Base-by-base conservation (phyloP, 2,329 filamentous ascomycete genomes). In the Rhynchosporium graminicola region DNA sequence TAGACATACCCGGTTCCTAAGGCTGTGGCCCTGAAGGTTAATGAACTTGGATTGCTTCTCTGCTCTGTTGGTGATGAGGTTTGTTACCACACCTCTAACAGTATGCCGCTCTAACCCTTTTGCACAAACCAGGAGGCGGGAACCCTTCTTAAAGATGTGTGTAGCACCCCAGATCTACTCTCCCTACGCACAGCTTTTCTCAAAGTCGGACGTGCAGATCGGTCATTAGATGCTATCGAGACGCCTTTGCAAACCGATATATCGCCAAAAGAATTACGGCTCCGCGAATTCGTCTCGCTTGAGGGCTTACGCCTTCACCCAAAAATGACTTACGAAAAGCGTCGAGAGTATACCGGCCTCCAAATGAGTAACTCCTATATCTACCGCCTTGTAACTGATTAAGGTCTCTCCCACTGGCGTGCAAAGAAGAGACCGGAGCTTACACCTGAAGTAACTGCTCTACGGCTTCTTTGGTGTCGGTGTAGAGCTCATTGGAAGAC, bases 61-160 rank as follows among this genome's bases (percentile, higher is more conserved):
- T 48, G n/a, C 46, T 12, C 46, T 28, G n/a, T 48, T 48, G 46
- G 46, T 48, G 46, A 48, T 48, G 46, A 48, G n/a, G 46, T 48
- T 48, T 48, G 46, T 48, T 48, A 48, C 46, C 28, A 4, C 28
- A 48, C 46, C 12, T 48, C 46, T 48, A 29, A 48, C 46, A 48
- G 5, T 48, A 48, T 48, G n/a, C n/a, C 46, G 8, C 3, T 48
- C 46, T 48, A 48, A 48, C 43, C 5, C 28, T 26, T 48, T 48
- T 29, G 46, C 40, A 13, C 8, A 48, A 48, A 48, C 28, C 46
- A 48, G 46, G 46, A 48, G 46, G 46, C 46, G 6, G 46, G 46
- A 4, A 26, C n/a, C 46, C 46, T 29, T 48, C 46, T 48, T n/a
- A 48, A 48, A 48, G 46, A 48, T n/a, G 40, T 43, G 3, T 6